Evolutionary conservation across 352 stramenopile species (phyloP).

Genomic region (Phytophthora macrochlamydospora): DNA sequence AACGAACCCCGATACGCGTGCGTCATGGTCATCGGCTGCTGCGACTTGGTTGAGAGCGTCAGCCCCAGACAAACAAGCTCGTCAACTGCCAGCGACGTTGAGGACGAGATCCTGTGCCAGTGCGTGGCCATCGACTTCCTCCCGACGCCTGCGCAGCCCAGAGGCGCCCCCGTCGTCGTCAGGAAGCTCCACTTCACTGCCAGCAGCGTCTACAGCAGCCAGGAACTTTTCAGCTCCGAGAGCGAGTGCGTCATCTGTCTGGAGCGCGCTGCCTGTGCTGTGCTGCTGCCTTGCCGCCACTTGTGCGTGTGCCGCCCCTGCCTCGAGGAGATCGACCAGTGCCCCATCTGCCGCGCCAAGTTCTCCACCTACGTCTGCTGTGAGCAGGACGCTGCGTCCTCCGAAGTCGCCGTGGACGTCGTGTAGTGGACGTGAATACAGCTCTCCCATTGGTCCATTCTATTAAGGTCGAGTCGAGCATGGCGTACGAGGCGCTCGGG

Average conservation of each 20-base stretch:
- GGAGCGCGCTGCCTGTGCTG: constrained; percentile 38
- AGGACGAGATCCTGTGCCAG: constrained; percentile 46
- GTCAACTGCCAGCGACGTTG: constrained; percentile 1
- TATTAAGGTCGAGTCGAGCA: too few species aligned
- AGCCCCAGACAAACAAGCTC: background rate
- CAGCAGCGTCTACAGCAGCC: constrained; percentile 35
- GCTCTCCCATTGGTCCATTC: constrained; percentile 6
- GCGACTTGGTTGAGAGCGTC: constrained; percentile 12
- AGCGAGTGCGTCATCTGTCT: constrained; percentile 76
- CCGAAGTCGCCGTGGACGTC: background rate
- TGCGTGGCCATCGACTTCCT: constrained; percentile 66
- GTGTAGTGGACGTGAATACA: constrained; percentile 5
- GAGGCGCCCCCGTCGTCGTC: constrained; percentile 40
- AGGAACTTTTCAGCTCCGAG: constrained; percentile 62
- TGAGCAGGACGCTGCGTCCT: background rate
- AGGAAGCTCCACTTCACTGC: constrained; percentile 56
- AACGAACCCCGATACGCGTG: constrained; percentile 32
- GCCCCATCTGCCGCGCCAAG: constrained; percentile 66
- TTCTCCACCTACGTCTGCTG: constrained; percentile 67
- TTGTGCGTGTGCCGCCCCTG: constrained; percentile 69
- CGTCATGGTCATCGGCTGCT: constrained; percentile 33
- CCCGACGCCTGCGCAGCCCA: constrained; percentile 41
- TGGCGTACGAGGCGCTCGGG: constrained; percentile 66
- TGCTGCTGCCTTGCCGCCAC: constrained; percentile 71
- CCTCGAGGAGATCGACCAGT: constrained; percentile 75